Base-by-base conservation (phyloP, 345 rosid genomes). In the Boechera retrofracta region DNA sequence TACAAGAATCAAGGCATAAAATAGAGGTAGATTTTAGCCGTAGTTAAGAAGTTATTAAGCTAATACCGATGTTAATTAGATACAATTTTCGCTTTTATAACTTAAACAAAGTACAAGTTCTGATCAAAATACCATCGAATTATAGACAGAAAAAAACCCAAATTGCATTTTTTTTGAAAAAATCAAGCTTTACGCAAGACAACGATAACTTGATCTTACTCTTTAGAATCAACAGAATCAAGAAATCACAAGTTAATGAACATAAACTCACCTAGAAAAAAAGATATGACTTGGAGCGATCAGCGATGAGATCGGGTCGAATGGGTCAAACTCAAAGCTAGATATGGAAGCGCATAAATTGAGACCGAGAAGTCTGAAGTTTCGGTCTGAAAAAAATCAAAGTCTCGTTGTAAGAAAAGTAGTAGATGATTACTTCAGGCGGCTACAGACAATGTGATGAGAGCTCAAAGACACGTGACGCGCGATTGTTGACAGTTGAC, bases 391-490 rank as follows among this genome's bases (percentile, higher is more conserved):
- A 38, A 38, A 1, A 24, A 21, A 8, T 32, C 28, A n/a, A 64
- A 26, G 67, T 57, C 59, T 47, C 18, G 11, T 16, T 38, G 69
- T 49, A 68, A 49, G 73, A 67, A 67, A 67, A 67, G 61, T 75
- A 67, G 59, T 2, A 58, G 28, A 29, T 6, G 9, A 16, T 64
- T 39, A 0, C 3, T 51, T 29, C 62, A 73, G 64, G 41, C 63
- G 71, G 77, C 71, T 64, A 21, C 55, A 55, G 33, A 66, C 59
- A 66, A n/a, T 57, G 67, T 55, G 58, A 45, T 45, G 57, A 74
- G 41, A 75, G 52, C 32, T 67, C 7, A 66, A 57, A 26, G 62
- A 67, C 74, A 75, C 74, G 79, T 75, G 74, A 67, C 69, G 21
- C 74, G 63, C 28, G 36, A 68, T 60, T 29, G 62, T 31, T 47